These are phyloP conservation scores for Sugiyamaella japonica DNA, from an alignment of 1,139 yeast species.

Conservation along the genomic window DNA sequence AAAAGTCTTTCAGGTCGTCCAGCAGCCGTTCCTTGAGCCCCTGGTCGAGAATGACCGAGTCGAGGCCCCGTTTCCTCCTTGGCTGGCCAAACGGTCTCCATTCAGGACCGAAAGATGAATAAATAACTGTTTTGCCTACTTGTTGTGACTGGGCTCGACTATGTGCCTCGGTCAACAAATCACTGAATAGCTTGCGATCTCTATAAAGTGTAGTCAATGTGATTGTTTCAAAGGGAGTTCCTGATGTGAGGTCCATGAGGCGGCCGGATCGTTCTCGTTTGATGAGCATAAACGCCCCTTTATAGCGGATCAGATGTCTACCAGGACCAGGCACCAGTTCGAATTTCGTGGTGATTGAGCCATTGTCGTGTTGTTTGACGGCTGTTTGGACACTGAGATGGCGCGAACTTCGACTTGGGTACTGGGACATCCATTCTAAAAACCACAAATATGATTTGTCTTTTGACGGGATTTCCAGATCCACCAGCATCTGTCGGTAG, in stretches of 20 bases:
- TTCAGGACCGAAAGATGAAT: constrained; percentile 96
- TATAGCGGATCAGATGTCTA: constrained; percentile 78
- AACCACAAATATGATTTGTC: constrained; percentile 96
- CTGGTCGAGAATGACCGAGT: constrained; percentile 80
- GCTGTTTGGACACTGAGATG: constrained; percentile 90
- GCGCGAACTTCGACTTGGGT: constrained; percentile 65
- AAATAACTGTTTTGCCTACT: constrained; percentile 92
- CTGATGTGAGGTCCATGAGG: constrained; percentile 83
- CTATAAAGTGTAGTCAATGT: constrained; percentile 85
- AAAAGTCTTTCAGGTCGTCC: constrained; percentile 75
- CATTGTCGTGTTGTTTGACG: constrained; percentile 88
- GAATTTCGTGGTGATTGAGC: constrained; percentile 83
- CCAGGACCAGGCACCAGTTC: constrained; percentile 99
- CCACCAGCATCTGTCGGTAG: constrained; percentile 83
- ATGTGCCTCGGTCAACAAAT: constrained; percentile 84
- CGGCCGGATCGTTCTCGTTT: constrained; percentile 89
- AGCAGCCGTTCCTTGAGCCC: constrained; percentile 68
- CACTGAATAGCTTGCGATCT: constrained; percentile 69
- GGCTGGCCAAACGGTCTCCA: constrained; percentile 99
- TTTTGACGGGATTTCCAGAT: constrained; percentile 88
- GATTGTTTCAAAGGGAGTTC: constrained; percentile 94
- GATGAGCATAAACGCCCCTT: constrained; percentile 85
- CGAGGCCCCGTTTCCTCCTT: constrained; percentile 76
- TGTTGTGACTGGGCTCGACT: constrained; percentile 74
- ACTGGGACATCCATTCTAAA: constrained; percentile 92